Evolutionary conservation across 169 alveolate species (phyloP), one percentile per base, ranked within the genome.

Genomic region (Plasmodium blacklocki): DNA sequence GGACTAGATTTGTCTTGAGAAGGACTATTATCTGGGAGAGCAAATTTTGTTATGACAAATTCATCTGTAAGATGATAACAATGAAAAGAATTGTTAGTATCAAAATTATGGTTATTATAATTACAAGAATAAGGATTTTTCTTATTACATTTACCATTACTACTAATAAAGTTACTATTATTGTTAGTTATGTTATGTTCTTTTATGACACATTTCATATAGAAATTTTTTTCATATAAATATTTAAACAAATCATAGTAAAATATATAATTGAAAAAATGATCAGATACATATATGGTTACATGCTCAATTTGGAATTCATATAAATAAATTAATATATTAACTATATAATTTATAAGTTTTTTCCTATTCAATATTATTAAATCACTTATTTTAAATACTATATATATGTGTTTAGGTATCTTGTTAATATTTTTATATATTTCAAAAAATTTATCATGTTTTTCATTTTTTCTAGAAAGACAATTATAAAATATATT

Each of bases 381-480:
- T 49, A 76, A 45, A 50, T 76, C 89, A 23, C 39, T 76, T 15
- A 47, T 58, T 76, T 76, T 76, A n/a, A 76, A 50, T 8, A 76
- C 70, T 50, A 76, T 76, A 29, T 76, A 76, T 14, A 76, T 29
- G 54, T 76, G 89, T 45, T 76, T 76, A 49, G 89, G 89, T 68
- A 59, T 32, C 49, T 76, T 76, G 2, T 3, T 52, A n/a, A 32
- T 63, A n/a, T 56, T 12, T 50, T 64, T 68, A 11, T 66, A 50
- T 76, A 54, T 12, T 23, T 19, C 21, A 39, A 39, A 50, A n/a
- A 15, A 11, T 21, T 43, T 49, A 9, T 15, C 29, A 21, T 45
- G 64, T 0, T 58, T 32, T 15, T 7, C 32, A 45, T 76, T 76
- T 15, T 56, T 56, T 12, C 6, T 56, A 21, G 14, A 56, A 56